phyloP scores from a whole-genome alignment of 441 rosid genomes.

The Euphorbia celastroides region DNA sequence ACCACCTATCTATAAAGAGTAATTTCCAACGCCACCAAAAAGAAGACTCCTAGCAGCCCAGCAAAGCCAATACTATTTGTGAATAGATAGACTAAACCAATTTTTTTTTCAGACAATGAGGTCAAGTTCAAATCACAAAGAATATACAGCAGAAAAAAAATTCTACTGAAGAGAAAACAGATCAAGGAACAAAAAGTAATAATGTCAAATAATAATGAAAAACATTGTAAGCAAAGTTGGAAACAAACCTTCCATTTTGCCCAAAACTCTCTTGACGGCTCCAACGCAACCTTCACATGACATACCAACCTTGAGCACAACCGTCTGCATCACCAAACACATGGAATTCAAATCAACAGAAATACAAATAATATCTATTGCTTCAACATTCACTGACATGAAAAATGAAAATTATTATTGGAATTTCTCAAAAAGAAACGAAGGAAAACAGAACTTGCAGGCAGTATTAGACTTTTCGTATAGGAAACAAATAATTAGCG shows the following conservation, averaged over 20 bases:
- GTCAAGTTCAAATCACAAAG: too few relatives aligned
- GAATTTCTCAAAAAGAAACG: neutral
- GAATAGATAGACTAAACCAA: too few relatives aligned
- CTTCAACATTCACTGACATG: neutral
- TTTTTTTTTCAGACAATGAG: too few relatives aligned
- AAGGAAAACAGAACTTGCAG: neutral
- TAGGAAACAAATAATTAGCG: too few relatives aligned
- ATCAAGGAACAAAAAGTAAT: neutral
- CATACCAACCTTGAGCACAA: conserved; percentile 88
- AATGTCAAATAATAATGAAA: too few relatives aligned
- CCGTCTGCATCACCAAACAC: conserved; percentile 51
- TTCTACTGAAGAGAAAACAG: neutral
- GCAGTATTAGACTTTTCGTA: neutral
- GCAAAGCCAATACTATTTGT: too few relatives aligned
- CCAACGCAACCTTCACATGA: conserved; percentile 87
- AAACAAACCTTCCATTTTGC: conserved; percentile 76
- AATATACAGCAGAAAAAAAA: neutral
- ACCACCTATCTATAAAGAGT: neutral
- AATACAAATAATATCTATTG: too few relatives aligned
- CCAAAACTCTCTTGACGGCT: conserved; percentile 85
- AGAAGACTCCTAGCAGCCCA: too few relatives aligned
- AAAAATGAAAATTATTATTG: too few relatives aligned
- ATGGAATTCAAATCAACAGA: neutral
- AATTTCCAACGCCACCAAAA: neutral
- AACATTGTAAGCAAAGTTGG: neutral